Conservation (phyloP, 306 rosid genomes). For the Lathyrus aphaca region DNA sequence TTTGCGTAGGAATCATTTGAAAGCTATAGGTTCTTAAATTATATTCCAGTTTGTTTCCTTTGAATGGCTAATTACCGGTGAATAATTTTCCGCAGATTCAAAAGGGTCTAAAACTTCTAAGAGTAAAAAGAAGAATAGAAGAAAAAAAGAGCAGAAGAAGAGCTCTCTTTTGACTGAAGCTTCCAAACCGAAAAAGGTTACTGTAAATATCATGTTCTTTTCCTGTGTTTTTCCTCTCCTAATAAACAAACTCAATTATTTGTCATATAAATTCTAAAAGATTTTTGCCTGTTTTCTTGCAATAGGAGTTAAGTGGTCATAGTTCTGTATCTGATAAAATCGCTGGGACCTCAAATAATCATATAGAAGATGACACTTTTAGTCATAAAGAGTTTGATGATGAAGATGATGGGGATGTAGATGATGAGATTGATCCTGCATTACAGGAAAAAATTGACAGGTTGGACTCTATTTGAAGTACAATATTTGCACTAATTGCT, state of each 20-base stretch:
- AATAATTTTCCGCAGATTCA: conserved; percentile 60
- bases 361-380: conserved; percentile 45
- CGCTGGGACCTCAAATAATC: conserved; percentile 57
- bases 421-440: conserved; percentile 95
- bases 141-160: conserved; percentile 71
- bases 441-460: conserved; percentile 89
- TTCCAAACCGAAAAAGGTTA: conserved; percentile 55
- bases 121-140: conserved; percentile 76
- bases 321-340: conserved; percentile 50
- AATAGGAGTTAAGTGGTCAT: conserved; percentile 67
- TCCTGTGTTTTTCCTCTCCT: neutral
- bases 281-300: conserved; percentile 19
- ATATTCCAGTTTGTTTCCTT: conserved; percentile 23
- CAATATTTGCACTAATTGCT: conserved; percentile 25
- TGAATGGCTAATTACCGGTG: conserved; percentile 24
- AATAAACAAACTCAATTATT: conserved; percentile 20
- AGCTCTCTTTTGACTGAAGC: conserved; percentile 56
- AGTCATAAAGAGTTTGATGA: conserved; percentile 65
- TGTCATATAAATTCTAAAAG: conserved; percentile 10
- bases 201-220: conserved; percentile 10
- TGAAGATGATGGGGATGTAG: conserved; percentile 66
- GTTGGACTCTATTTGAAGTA: conserved; percentile 44
- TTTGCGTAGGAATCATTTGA: conserved; percentile 8
- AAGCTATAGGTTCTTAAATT: conserved; percentile 19
- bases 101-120: conserved; percentile 55